Evolutionary conservation across 2,329 filamentous ascomycete genomes (phyloP), one percentile per base, ranked within the genome.

Genomic region (Cercospora zeae-maydis): DNA sequence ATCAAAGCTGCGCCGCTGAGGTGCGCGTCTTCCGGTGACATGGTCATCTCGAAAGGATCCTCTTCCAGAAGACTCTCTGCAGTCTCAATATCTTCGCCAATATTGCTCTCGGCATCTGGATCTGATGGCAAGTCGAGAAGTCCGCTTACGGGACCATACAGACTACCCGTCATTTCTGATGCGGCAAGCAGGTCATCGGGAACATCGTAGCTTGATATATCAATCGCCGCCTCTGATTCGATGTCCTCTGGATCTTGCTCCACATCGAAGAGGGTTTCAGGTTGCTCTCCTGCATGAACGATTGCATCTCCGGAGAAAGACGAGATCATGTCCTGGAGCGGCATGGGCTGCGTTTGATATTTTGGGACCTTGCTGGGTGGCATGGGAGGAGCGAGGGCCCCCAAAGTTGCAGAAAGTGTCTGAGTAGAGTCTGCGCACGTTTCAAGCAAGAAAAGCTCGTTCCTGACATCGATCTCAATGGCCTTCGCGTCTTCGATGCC

Each of bases 371-470:
- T 91, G 71, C 86, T 93, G 1, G 93, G 92, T 0, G 92, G 89
- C 7, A 86, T 88, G 1, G 95, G 93, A 4, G 93, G 95, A 37
- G 88, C 87, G 4, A 99, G 81, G 0, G 89, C 92, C 71, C 90
- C 91, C 14, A 93, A 78, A 45, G 96, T 83, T 1, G 85, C 83
- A 58, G 96, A 88, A 13, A 99, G 82, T 0, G 95, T 99, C 75
- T 97, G 92, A 0, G 92, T 98, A 1, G 95, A 99, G 76, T 99
- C 95, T 31, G 95, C 95, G 72, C 96, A 99, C 0, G 93, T 96
- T 76, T 99, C 95, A 6, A 99, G 79, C 34, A 99, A 88, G 58
- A 99, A 82, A 1, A 99, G 82, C 67, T 96, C 89, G 71, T 96
- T 93, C 64, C 86, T 86, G 52, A 98, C 79, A 66, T 96, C 91